Percentiles rank a stretch among this genome's conserved stretches.
These are phyloP conservation scores for Cicer pinnatifidum DNA, from an alignment of 306 rosid species.

Conservation along the genomic window DNA sequence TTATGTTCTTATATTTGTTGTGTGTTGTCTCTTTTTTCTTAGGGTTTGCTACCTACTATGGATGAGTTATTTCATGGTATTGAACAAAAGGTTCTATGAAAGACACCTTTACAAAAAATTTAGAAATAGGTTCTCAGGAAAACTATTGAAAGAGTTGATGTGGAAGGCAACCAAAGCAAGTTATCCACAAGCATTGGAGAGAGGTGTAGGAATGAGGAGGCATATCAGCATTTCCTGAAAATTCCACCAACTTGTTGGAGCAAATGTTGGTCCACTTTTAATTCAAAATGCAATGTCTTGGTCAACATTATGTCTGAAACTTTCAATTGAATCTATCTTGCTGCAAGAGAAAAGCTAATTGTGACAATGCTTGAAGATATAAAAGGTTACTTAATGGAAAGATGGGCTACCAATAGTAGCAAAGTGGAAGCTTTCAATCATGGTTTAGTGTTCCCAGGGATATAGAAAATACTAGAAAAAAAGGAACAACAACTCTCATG, in stretches of 20 bases:
- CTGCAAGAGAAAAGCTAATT: background rate
- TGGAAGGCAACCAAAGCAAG: background rate
- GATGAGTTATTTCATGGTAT: background rate
- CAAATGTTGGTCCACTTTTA: background rate
- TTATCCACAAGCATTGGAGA: background rate
- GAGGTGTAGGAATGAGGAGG: background rate
- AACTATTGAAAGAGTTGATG: background rate
- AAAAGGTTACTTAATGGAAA: background rate
- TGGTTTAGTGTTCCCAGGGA: background rate
- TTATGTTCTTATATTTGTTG: background rate
- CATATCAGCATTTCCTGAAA: background rate
- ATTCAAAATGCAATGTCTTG: background rate
- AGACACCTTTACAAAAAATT: background rate
- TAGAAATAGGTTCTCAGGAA: background rate
- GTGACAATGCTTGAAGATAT: background rate
- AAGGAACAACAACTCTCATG: background rate
- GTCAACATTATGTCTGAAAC: background rate
- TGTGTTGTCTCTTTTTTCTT: background rate
- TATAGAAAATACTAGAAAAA: background rate
- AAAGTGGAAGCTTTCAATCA: background rate
- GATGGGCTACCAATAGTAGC: background rate
- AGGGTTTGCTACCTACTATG: background rate
- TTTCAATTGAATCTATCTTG: background rate
- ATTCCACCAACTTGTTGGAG: background rate
- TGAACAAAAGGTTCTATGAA: background rate